A percentile compares a stretch with the other conserved stretches of the same genome.
phyloP scores from a whole-genome alignment of 148 eudicot species.

The Chenopodium suecicum region DNA sequence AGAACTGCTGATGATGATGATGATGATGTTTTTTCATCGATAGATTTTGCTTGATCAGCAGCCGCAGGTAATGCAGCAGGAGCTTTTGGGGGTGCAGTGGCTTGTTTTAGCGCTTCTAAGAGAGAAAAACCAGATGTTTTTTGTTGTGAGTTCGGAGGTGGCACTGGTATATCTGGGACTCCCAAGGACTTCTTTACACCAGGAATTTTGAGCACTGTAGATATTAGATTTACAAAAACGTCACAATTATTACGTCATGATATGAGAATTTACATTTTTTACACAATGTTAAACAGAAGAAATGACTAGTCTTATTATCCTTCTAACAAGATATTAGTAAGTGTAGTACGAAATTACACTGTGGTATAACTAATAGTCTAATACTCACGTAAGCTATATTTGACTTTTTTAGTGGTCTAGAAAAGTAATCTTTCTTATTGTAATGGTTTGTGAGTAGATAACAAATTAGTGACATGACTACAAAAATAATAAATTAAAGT shows the following conservation, averaged over 20 bases:
- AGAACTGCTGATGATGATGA: constrained; percentile 56
- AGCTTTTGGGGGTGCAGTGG: constrained; percentile 25
- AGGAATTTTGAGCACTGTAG: constrained; percentile 63
- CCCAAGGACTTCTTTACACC: constrained; percentile 66
- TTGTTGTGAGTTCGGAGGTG: constrained; percentile 36
- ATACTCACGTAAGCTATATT: background rate
- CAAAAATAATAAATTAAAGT: no score
- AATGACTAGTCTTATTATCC: background rate
- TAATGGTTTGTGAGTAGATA: no score
- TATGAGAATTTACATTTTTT: background rate
- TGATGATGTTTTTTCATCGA: constrained; percentile 32
- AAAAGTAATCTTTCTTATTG: background rate
- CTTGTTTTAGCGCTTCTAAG: constrained; percentile 52
- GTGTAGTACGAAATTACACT: background rate
- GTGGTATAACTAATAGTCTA: no score
- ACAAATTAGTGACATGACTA: no score
- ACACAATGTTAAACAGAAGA: background rate
- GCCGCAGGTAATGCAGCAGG: constrained; percentile 28
- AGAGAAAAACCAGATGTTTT: constrained; percentile 48
- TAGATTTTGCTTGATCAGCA: constrained; percentile 35
- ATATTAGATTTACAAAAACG: background rate
- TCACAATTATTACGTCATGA: background rate
- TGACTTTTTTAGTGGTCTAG: background rate
- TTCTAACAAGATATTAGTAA: background rate
- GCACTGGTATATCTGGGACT: constrained; percentile 56